phyloP scores from a whole-genome alignment of 2,329 filamentous ascomycete species.

The Apiospora hydei region DNA sequence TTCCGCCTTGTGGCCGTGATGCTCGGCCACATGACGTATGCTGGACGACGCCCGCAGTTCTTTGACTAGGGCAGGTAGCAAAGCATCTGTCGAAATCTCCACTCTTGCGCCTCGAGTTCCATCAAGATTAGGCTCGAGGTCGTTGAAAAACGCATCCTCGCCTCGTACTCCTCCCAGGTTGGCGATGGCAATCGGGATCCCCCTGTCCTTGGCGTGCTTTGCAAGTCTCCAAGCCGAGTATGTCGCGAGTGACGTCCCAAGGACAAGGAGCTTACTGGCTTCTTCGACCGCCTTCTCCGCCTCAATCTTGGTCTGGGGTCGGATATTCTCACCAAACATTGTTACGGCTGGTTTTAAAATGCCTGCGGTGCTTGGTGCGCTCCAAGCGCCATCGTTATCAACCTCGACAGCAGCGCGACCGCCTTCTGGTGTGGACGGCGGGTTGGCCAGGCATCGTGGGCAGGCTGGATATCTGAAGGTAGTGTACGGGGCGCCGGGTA shows the following conservation, averaged over 20 bases:
- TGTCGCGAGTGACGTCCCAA: constrained; percentile 91
- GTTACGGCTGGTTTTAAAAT: constrained; percentile 91
- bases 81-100: constrained; percentile 63
- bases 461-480: constrained; percentile 93
- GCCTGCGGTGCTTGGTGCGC: constrained; percentile 69
- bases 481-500: constrained; percentile 85
- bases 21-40: constrained; percentile 28
- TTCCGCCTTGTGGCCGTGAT: constrained; percentile 35
- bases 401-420: constrained; percentile 67
- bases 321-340: constrained; percentile 95
- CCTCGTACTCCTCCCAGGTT: constrained; percentile 87
- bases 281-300: constrained; percentile 83
- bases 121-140: constrained; percentile 58
- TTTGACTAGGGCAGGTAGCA: constrained; percentile 65
- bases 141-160: constrained; percentile 74
- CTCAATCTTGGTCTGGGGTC: constrained; percentile 69
- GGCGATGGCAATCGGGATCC: constrained; percentile 85
- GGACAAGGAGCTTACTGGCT: constrained; percentile 76
- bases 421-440: constrained; percentile 64
- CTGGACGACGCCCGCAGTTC: constrained; percentile 49
- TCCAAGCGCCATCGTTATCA: constrained; percentile 84
- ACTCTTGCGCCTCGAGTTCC: constrained; percentile 63
- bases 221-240: constrained; percentile 94
- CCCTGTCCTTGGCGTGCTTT: constrained; percentile 80
- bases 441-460: constrained; percentile 75